A percentile compares a stretch with the other conserved stretches of the same genome.
Evolutionary conservation across 179 eudicot species (phyloP).

Genomic region (Beta lomatogona): DNA sequence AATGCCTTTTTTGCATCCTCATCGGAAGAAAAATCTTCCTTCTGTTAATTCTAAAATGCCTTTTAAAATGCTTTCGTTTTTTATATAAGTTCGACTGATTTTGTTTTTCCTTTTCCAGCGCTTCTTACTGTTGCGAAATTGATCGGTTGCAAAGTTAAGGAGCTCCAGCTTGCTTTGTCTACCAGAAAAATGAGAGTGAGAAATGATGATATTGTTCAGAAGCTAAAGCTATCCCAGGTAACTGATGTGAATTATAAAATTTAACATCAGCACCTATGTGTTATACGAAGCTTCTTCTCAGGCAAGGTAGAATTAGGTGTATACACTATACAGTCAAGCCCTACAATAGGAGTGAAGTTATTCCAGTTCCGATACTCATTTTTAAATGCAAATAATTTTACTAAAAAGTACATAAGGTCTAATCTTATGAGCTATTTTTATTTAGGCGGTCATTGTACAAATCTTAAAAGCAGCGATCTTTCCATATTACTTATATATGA

Average conservation of each 20-base stretch:
- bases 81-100: conserved; percentile 9
- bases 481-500: not conserved
- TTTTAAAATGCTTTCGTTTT: not conserved
- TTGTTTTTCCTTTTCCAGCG: conserved; percentile 50
- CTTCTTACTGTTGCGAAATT: conserved; percentile 72
- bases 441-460: not conserved
- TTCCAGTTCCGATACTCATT: not conserved
- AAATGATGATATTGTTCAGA: conserved; percentile 76
- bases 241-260: conserved; percentile 14
- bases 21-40: not conserved
- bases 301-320: not conserved
- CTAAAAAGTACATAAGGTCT: not conserved
- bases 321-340: not conserved
- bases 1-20: not conserved
- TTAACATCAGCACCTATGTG: not conserved
- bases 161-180: conserved; percentile 73
- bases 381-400: not conserved
- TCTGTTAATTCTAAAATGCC: not conserved
- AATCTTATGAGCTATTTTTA: not conserved
- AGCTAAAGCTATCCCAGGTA: conserved; percentile 86
- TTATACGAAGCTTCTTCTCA: not conserved
- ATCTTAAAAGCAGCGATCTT: not conserved
- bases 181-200: conserved; percentile 82
- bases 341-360: not conserved
- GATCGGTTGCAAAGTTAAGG: conserved; percentile 69